Conservation (phyloP, 257 asterid genomes). For the Echites panduratus region DNA sequence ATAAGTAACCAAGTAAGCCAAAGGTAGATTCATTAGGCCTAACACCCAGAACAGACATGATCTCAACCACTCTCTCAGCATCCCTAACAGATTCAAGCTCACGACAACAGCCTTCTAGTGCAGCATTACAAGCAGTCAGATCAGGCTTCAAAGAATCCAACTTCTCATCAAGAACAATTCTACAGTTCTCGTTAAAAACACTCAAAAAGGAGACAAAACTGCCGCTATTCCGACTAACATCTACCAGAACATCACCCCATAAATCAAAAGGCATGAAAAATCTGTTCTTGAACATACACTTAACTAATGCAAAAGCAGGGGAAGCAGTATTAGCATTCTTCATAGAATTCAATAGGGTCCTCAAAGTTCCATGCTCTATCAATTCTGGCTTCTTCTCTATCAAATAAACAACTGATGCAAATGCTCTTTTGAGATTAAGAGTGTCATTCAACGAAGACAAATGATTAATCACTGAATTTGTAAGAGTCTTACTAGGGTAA, state of each 20-base stretch:
- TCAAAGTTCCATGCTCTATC: slow-evolving; percentile 48
- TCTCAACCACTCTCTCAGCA: slow-evolving; percentile 68
- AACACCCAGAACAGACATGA: slow-evolving; percentile 69
- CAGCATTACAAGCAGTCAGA: slow-evolving; percentile 81
- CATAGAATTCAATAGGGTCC: slow-evolving; percentile 62
- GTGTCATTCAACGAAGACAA: slow-evolving; percentile 55
- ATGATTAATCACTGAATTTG: slow-evolving; percentile 61
- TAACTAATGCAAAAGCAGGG: slow-evolving; percentile 87
- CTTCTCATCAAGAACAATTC: slow-evolving; percentile 68
- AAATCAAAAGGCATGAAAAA: slow-evolving; percentile 71
- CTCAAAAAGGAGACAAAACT: slow-evolving; percentile 55
- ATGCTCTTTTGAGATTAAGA: slow-evolving; percentile 77
- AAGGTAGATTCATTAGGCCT: slow-evolving; percentile 67
- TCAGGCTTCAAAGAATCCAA: slow-evolving; percentile 63
- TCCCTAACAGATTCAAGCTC: slow-evolving; percentile 61
- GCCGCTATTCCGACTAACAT: slow-evolving; percentile 57
- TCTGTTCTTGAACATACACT: slow-evolving; percentile 71
- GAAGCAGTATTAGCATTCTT: slow-evolving; percentile 48
- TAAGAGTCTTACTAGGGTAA: slow-evolving; percentile 68
- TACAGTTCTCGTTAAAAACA: slow-evolving; percentile 68
- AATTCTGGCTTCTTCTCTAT: slow-evolving; percentile 70
- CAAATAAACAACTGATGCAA: slow-evolving; percentile 59
- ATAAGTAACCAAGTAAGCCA: slow-evolving; percentile 74
- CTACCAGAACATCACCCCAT: slow-evolving; percentile 68
- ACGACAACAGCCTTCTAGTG: slow-evolving; percentile 63